Evolutionary conservation across 805 yeast species (phyloP).

Genomic region (Candida sithepensis): DNA sequence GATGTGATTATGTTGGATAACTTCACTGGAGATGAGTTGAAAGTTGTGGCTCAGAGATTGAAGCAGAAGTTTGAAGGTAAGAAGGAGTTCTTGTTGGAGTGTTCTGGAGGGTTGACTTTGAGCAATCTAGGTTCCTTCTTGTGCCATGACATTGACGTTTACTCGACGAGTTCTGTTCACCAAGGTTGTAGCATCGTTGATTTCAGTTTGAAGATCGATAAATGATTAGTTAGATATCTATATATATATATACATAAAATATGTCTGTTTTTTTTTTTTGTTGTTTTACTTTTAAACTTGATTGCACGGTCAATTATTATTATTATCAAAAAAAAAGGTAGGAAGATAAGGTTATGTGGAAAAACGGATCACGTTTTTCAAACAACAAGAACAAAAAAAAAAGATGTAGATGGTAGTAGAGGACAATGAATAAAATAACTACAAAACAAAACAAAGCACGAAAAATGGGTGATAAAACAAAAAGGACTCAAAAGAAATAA

Average conservation of each 20-base stretch:
- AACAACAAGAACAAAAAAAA: too few relatives aligned
- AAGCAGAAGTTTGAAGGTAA: constrained; percentile 52
- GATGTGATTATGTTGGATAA: constrained; percentile 95
- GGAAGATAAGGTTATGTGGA: too few relatives aligned
- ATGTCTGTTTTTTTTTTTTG: neutral
- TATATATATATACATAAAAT: too few relatives aligned
- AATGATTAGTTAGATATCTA: too few relatives aligned
- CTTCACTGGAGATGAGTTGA: constrained; percentile 64
- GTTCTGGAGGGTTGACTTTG: constrained; percentile 85
- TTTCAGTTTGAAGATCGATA: constrained; percentile 69
- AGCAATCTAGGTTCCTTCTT: constrained; percentile 62
- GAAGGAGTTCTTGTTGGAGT: constrained; percentile 66
- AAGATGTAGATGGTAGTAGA: too few relatives aligned
- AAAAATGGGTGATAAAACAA: too few relatives aligned
- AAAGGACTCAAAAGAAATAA: neutral
- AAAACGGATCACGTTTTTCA: too few relatives aligned
- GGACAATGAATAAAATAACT: too few relatives aligned
- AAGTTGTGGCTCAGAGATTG: constrained; percentile 58
- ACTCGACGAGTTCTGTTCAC: constrained; percentile 87
- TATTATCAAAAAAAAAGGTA: too few relatives aligned
- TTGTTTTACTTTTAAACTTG: too few relatives aligned
- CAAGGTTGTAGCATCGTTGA: constrained; percentile 87
- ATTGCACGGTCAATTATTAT: too few relatives aligned
- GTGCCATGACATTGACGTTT: constrained; percentile 80
- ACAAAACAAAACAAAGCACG: too few relatives aligned